A percentile compares a stretch with the other conserved stretches of the same genome.
Evolutionary conservation across 345 rosid species (phyloP).

Genomic region (Aegle marmelos): DNA sequence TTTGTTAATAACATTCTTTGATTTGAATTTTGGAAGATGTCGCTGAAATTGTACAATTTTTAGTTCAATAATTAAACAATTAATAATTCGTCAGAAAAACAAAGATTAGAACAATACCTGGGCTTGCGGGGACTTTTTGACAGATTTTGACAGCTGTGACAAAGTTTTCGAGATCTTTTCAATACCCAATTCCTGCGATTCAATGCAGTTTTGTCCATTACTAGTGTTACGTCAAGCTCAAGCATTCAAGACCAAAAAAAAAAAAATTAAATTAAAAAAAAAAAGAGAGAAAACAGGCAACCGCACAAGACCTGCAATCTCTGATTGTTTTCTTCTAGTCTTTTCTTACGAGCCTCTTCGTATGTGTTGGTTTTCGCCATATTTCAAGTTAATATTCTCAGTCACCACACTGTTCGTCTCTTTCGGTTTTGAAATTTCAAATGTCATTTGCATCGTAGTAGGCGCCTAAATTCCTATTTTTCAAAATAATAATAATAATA

Average conservation of each 20-base stretch:
- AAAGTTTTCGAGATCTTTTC: slow-evolving; percentile 20
- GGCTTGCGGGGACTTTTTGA: slow-evolving; percentile 9
- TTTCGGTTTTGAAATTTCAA: too few relatives aligned
- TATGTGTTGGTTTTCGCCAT: slow-evolving; percentile 25
- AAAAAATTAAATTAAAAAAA: too few relatives aligned
- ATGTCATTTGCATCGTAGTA: too few relatives aligned
- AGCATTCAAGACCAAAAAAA: too few relatives aligned
- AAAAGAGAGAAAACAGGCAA: not conserved
- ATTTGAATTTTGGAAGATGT: slow-evolving; percentile 25
- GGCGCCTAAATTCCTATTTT: too few relatives aligned
- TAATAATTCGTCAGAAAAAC: too few relatives aligned
- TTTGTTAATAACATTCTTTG: not conserved
- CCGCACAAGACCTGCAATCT: slow-evolving; percentile 37
- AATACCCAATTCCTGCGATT: slow-evolving; percentile 39
- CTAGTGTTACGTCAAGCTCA: too few relatives aligned
- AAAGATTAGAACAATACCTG: not conserved
- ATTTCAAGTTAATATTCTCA: not conserved
- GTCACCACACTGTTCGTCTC: not conserved
- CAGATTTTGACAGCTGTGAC: slow-evolving; percentile 15
- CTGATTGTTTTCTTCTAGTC: slow-evolving; percentile 43
- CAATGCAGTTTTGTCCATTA: not conserved
- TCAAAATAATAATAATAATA: too few relatives aligned
- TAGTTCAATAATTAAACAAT: too few relatives aligned
- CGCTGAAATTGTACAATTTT: slow-evolving; percentile 10
- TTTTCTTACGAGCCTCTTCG: slow-evolving; percentile 46